A percentile compares a stretch with the other conserved stretches of the same genome.
phyloP scores from a whole-genome alignment of 2,329 filamentous ascomycete genomes.

The Drechslera avenae region DNA sequence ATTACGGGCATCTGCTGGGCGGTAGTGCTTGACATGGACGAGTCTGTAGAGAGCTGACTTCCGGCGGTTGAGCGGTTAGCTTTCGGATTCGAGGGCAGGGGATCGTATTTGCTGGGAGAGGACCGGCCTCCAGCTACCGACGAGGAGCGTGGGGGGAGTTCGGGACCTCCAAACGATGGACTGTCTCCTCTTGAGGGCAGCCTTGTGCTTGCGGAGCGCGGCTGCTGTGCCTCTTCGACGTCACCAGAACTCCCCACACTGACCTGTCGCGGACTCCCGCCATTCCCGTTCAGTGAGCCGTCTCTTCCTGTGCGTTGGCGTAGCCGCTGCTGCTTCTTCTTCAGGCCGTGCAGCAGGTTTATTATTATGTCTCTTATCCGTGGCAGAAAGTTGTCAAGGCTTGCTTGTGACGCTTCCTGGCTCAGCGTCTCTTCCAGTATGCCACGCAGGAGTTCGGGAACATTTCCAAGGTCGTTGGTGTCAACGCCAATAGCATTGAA shows the following conservation, averaged over 20 bases:
- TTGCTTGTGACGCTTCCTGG: constrained; percentile 92
- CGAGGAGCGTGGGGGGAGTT: constrained; percentile 55
- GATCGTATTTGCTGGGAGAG: constrained; percentile 52
- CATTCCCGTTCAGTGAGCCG: constrained; percentile 47
- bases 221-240: constrained; percentile 49
- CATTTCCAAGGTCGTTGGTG: constrained; percentile 89
- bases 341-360: constrained; percentile 91
- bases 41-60: constrained; percentile 50
- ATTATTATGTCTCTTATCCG: constrained; percentile 98
- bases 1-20: constrained; percentile 78
- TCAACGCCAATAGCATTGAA: constrained; percentile 98
- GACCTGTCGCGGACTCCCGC: constrained; percentile 46
- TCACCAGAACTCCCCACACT: constrained; percentile 42
- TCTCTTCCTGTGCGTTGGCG: constrained; percentile 61
- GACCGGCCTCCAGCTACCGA: constrained; percentile 52
- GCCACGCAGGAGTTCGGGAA: constrained; percentile 84
- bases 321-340: constrained; percentile 93
- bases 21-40: constrained; percentile 72
- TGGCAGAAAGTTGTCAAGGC: constrained; percentile 90
- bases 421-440: constrained; percentile 96
- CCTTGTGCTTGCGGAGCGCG: constrained; percentile 50
- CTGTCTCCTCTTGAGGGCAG: constrained; percentile 50
- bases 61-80: constrained; percentile 40
- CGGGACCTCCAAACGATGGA: constrained; percentile 49
- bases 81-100: constrained; percentile 43